Percentiles rank a stretch among this genome's conserved stretches.
These are phyloP conservation scores for Pseudisothecium myosuroides DNA, from an alignment of 225 moss, liverwort and hornwort genomes.

Conservation along the genomic window DNA sequence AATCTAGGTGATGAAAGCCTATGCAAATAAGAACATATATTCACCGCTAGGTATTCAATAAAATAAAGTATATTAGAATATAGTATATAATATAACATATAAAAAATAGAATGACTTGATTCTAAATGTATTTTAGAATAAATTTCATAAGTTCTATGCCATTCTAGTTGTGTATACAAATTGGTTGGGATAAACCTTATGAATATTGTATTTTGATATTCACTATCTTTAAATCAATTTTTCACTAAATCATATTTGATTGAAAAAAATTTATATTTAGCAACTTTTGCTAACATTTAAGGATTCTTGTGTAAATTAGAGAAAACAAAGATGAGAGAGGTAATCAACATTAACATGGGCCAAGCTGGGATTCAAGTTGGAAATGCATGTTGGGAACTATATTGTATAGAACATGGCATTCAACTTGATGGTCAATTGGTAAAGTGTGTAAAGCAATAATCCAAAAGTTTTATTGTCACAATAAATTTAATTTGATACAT, in stretches of 20 bases:
- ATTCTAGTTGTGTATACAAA: not conserved
- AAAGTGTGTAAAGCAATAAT: not conserved
- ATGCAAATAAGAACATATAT: too few species aligned
- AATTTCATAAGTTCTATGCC: not conserved
- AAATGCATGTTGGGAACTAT: slow-evolving; percentile 23
- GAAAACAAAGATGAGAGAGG: slow-evolving; percentile 2
- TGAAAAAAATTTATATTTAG: not conserved
- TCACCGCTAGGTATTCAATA: not conserved
- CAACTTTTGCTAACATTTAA: not conserved
- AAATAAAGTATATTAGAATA: not conserved
- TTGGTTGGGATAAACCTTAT: not conserved
- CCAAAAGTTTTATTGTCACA: not conserved
- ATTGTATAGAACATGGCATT: slow-evolving; percentile 12
- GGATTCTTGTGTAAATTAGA: not conserved
- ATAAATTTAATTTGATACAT: not conserved
- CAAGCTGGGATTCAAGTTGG: slow-evolving; percentile 13
- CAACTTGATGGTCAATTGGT: slow-evolving; percentile 8
- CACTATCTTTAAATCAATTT: too few species aligned
- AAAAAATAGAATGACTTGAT: not conserved
- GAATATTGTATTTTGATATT: not conserved
- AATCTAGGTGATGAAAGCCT: not conserved
- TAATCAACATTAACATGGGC: slow-evolving; percentile 6
- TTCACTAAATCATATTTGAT: not conserved
- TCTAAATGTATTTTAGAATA: not conserved
- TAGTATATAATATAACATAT: too few species aligned